These are phyloP conservation scores for Pestalotiopsis sp. DNA, from an alignment of 2,329 filamentous ascomycete species.

Conservation along the genomic window DNA sequence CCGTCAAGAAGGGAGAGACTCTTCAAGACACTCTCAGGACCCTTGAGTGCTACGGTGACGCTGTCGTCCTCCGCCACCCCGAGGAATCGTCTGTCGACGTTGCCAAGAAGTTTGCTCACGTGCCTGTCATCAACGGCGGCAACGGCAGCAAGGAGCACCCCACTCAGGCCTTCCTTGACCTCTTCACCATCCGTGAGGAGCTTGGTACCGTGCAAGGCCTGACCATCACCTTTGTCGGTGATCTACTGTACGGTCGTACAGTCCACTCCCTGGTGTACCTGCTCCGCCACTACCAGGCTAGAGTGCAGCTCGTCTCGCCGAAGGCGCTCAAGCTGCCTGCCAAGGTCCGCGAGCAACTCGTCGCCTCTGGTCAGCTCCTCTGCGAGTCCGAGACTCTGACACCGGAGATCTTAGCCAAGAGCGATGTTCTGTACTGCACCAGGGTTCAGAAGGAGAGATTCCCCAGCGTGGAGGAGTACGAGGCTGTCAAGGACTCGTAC, in stretches of 20 bases:
- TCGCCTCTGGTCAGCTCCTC: constrained; percentile 74
- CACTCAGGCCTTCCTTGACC: constrained; percentile 94
- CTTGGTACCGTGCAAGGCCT: constrained; percentile 92
- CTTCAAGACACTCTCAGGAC: constrained; percentile 94
- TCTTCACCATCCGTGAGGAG: constrained; percentile 98
- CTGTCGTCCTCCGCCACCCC: constrained; percentile 93
- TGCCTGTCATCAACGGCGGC: constrained; percentile 95
- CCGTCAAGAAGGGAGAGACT: constrained; percentile 91
- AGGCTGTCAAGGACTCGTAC: constrained; percentile 85
- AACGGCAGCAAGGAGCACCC: constrained; percentile 97
- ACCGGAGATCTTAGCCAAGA: constrained; percentile 81
- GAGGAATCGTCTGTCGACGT: constrained; percentile 78
- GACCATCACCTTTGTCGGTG: constrained; percentile 94
- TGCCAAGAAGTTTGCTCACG: constrained; percentile 83
- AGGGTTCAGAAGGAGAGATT: constrained; percentile 97
- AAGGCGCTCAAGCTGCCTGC: constrained; percentile 75
- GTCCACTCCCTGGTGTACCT: constrained; percentile 95
- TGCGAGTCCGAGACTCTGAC: constrained; percentile 79
- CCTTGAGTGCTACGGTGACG: constrained; percentile 91
- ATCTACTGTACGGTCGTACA: constrained; percentile 89
- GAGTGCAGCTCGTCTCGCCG: constrained; percentile 89
- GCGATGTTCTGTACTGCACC: constrained; percentile 95
- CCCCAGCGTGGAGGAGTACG: constrained; percentile 77
- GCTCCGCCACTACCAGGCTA: constrained; percentile 93
- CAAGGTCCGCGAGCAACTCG: constrained; percentile 73